Base-by-base conservation (phyloP, 2,329 filamentous ascomycete genomes). In the Talaromyces amestolkiae region DNA sequence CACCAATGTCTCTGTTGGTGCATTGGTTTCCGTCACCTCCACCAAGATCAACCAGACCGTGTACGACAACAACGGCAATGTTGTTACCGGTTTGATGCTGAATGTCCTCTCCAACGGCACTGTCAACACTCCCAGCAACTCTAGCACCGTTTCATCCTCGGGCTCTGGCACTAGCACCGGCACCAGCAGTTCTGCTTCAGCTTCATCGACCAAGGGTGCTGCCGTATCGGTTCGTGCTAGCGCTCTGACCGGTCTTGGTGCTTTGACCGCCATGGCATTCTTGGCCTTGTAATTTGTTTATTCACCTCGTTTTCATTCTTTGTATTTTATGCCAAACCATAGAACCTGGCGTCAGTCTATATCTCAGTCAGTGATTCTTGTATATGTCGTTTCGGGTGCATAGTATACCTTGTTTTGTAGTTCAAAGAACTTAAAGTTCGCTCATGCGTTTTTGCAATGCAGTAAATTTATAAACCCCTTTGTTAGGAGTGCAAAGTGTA, bases 41-140 rank as follows among this genome's bases (percentile, higher is more conserved):
- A 88, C 84, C 24, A 80, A 79, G 35, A 84, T 90, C 64, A 80
- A 81, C 27, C 79, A 85, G 69, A 81, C 80, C 2, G 84, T 97
- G 15, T 85, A 84, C 70, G 80, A 81, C 53, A 79, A 78, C 70
- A 82, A 82, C 53, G 87, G 87, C 61, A 77, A 78, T 68, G 77
- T 86, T 68, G 84, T 97, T 71, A 81, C 84, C 59, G 84, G 86
- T 70, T 85, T 92, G 69, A 83, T 83, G 41, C 86, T 92, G 70
- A 84, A 79, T 61, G 76, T 82, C 13, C 74, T 87, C 60, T 68
- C 77, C 10, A 78, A 82, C 58, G 83, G 84, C 65, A 75, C 83
- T 68, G 82, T 81, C 74, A 89, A 90, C 72, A 76, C 78, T 19
- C 87, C 87, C n/a, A 82, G 82, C 63, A 78, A 78, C 64, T 75